Evolutionary conservation across 1,139 yeast genomes (phyloP).

Genomic region (Diutina pseudorugosa): DNA sequence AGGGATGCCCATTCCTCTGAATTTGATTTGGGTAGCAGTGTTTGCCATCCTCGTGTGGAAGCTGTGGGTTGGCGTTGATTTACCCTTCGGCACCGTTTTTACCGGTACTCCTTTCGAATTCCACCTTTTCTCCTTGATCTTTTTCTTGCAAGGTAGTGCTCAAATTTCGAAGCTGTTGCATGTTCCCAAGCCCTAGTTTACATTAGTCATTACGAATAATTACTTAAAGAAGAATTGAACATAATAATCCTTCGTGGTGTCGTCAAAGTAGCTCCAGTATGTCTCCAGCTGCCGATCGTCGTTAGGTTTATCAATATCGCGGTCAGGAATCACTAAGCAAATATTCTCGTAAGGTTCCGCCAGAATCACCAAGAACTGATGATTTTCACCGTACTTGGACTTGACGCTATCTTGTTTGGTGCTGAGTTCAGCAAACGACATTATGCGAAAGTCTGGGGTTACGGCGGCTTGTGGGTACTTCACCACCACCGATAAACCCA

Average conservation of each 20-base stretch:
- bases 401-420: slow-evolving; percentile 23
- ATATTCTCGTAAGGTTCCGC: slow-evolving; percentile 81
- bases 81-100: slow-evolving; percentile 58
- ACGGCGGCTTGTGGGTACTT: slow-evolving; percentile 39
- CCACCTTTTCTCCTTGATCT: slow-evolving; percentile 58
- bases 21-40: slow-evolving; percentile 56
- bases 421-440: slow-evolving; percentile 63
- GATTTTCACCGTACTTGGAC: slow-evolving; percentile 17
- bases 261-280: slow-evolving; percentile 65
- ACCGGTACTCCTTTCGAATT: slow-evolving; percentile 50
- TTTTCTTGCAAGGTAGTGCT: slow-evolving; percentile 74
- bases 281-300: slow-evolving; percentile 24
- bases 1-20: slow-evolving; percentile 92
- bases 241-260: slow-evolving; percentile 54
- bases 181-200: slow-evolving; percentile 70
- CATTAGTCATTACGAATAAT: neutral
- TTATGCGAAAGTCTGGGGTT: slow-evolving; percentile 55
- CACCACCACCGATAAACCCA: slow-evolving; percentile 52
- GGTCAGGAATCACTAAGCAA: slow-evolving; percentile 56
- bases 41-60: slow-evolving; percentile 57
- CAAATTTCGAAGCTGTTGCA: slow-evolving; percentile 85
- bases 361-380: slow-evolving; percentile 60
- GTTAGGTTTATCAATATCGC: slow-evolving; percentile 34
- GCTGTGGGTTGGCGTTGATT: slow-evolving; percentile 29
- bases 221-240: slow-evolving; percentile 48